A percentile compares a stretch with the other conserved stretches of the same genome.
Conservation (phyloP, 192 early-diverging fungal genomes). For the Chytriomyces sp. region DNA sequence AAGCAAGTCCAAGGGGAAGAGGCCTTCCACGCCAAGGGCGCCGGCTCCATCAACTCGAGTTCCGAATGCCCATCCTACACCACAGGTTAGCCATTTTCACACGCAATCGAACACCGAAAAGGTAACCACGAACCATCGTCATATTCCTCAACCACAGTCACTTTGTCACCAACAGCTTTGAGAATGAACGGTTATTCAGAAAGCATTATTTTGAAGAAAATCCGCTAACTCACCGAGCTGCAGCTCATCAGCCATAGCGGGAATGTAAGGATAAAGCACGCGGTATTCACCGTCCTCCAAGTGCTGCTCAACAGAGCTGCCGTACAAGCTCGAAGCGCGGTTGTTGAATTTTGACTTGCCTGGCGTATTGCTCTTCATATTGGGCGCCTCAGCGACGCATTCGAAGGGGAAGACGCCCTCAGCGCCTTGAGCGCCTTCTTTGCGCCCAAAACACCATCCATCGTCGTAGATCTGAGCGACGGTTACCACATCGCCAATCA, state of each 20-base stretch:
- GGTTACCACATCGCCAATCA: slow-evolving; percentile 16
- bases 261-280: neutral
- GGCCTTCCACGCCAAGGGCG: neutral
- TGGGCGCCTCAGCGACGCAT: neutral
- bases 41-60: neutral
- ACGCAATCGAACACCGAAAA: neutral
- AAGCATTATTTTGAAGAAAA: too few relatives aligned
- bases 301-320: neutral
- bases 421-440: neutral
- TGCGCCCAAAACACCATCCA: slow-evolving; percentile 11
- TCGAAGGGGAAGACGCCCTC: slow-evolving; percentile 12
- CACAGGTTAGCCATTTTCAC: neutral
- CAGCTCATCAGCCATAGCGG: slow-evolving; percentile 4
- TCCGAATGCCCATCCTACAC: neutral
- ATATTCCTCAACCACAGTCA: slow-evolving; percentile 11
- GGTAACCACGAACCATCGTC: slow-evolving; percentile 6
- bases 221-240: neutral
- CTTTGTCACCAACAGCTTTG: neutral
- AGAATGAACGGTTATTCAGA: too few relatives aligned
- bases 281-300: neutral
- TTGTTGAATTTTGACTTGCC: slow-evolving; percentile 17
- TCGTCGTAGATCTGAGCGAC: slow-evolving; percentile 15
- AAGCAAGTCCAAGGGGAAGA: slow-evolving; percentile 3
- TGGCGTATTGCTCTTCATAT: neutral
- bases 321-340: slow-evolving; percentile 19